A percentile compares a stretch with the other conserved stretches of the same genome.
phyloP scores from a whole-genome alignment of 768 basidiomycete species.

The Phallus indusiatus region DNA sequence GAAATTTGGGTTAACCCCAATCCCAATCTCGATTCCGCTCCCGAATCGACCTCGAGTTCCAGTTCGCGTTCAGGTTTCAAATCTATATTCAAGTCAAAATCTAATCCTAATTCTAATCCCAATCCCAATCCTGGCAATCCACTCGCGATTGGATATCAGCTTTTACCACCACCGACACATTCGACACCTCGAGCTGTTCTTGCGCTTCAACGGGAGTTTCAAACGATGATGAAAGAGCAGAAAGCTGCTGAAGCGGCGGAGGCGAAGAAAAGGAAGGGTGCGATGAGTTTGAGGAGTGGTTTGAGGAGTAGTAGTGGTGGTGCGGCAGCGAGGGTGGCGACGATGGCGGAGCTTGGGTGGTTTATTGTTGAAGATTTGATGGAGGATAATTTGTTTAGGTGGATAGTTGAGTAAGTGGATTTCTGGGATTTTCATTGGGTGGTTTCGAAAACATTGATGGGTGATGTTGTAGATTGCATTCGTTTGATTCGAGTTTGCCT shows the following conservation, averaged over 20 bases:
- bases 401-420: conserved; percentile 49
- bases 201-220: conserved; percentile 54
- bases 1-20: conserved; percentile 32
- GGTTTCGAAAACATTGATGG: too few species aligned
- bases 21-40: too few species aligned
- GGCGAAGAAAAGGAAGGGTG: too few species aligned
- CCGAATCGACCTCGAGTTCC: too few species aligned
- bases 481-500: conserved; percentile 51
- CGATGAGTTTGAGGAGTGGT: too few species aligned
- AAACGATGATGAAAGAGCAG: conserved; percentile 53
- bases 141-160: conserved; percentile 27
- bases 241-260: too few species aligned
- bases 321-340: conserved; percentile 18
- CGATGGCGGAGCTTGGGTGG: conserved; percentile 53
- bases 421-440: too few species aligned
- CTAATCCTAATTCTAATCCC: too few species aligned
- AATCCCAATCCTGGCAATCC: too few species aligned
- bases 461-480: conserved; percentile 37
- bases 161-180: conserved; percentile 54
- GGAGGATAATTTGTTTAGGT: conserved; percentile 60
- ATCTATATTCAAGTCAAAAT: too few species aligned
- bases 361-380: conserved; percentile 58
- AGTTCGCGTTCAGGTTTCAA: too few species aligned
- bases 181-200: conserved; percentile 44
- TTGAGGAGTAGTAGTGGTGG: too few species aligned